Conservation (phyloP, 441 rosid species). For the Populus hybrid region DNA sequence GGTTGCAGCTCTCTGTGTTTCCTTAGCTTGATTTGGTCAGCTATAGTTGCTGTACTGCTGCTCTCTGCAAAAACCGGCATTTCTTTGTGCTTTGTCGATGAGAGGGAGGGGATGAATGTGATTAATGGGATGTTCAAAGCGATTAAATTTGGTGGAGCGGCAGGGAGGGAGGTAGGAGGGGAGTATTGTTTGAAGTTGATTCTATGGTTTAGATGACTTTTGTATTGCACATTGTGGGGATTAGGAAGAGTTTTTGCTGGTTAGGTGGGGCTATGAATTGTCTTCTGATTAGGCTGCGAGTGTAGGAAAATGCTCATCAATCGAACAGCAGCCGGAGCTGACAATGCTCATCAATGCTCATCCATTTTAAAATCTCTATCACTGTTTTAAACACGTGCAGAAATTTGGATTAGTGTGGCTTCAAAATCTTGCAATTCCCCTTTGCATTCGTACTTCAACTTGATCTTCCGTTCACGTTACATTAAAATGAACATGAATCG, state of each 20-base stretch:
- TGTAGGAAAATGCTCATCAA: neutral
- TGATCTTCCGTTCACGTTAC: no score
- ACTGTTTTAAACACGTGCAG: no score
- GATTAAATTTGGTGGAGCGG: neutral
- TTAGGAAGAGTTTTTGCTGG: conserved; percentile 2
- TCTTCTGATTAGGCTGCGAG: neutral
- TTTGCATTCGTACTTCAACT: no score
- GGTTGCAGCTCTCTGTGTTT: conserved; percentile 33
- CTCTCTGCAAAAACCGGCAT: conserved; percentile 50
- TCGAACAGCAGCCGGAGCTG: neutral
- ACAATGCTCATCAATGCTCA: neutral
- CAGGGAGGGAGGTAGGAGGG: neutral
- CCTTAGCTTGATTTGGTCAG: conserved; percentile 47
- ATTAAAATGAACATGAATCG: no score
- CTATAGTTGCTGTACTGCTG: conserved; percentile 25
- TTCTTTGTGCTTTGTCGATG: neutral
- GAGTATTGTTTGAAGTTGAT: neutral
- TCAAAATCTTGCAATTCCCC: no score
- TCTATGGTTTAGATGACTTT: neutral
- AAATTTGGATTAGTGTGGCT: no score
- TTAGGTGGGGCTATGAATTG: conserved; percentile 32
- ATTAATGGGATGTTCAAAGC: neutral
- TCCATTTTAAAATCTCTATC: no score
- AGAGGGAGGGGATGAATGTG: neutral
- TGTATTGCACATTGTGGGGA: neutral